phyloP scores from a whole-genome alignment of 2,329 filamentous ascomycete genomes.

The Pezicula rhizophila region DNA sequence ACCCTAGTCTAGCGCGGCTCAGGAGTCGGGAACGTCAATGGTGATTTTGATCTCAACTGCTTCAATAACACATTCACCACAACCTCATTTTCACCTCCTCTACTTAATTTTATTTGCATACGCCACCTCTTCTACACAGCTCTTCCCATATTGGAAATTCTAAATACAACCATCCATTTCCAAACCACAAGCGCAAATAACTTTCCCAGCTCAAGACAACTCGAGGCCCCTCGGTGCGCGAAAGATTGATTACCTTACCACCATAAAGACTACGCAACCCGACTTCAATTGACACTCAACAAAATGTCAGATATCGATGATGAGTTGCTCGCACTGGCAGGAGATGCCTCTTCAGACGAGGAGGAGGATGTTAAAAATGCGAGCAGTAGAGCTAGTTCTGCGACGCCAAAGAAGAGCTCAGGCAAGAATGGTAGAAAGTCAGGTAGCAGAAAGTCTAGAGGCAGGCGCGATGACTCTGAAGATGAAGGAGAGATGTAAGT shows the following conservation, averaged over 20 bases:
- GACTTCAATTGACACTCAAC: neutral
- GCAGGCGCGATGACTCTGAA: slow-evolving; percentile 54
- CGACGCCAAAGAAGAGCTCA: slow-evolving; percentile 41
- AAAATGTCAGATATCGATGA: slow-evolving; percentile 87
- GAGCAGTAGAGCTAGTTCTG: slow-evolving; percentile 46
- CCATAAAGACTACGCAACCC: slow-evolving; percentile 1
- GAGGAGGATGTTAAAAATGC: slow-evolving; percentile 46
- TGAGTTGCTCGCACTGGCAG: slow-evolving; percentile 87
- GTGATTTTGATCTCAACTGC: neutral
- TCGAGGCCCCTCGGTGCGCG: neutral
- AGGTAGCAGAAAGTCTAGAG: slow-evolving; percentile 39
- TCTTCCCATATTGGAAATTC: too few species aligned
- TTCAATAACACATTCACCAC: neutral
- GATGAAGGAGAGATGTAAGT: slow-evolving; percentile 83
- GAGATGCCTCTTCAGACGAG: slow-evolving; percentile 58
- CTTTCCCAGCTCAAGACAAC: too few species aligned
- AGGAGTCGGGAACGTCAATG: neutral
- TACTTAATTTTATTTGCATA: too few species aligned
- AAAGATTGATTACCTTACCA: slow-evolving; percentile 1
- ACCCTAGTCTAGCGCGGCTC: neutral
- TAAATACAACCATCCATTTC: too few species aligned
- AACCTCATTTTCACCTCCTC: neutral
- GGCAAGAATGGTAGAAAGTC: slow-evolving; percentile 38
- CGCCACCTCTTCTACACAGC: too few species aligned
- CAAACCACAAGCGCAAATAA: too few species aligned